Evolutionary conservation across 352 stramenopile genomes (phyloP).

Genomic region (Phytophthora multivora): DNA sequence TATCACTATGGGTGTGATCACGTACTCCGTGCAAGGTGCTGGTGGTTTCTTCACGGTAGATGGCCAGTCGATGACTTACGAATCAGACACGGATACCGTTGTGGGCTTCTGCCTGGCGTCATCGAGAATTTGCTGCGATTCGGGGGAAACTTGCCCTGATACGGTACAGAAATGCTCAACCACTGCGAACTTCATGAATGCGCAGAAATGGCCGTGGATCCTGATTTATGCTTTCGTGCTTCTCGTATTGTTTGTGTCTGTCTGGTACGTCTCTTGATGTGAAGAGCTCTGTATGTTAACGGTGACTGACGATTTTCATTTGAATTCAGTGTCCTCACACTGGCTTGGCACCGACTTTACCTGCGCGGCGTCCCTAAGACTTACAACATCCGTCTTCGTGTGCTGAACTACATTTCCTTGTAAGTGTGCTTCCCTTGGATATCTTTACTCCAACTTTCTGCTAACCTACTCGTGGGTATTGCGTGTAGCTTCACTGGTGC

Average conservation of each 20-base stretch:
- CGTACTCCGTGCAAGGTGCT: slow-evolving; percentile 64
- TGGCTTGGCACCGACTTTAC: slow-evolving; percentile 87
- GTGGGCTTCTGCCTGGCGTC: slow-evolving; percentile 87
- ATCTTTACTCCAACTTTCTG: not conserved
- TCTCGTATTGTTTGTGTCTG: slow-evolving; percentile 82
- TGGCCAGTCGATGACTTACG: slow-evolving; percentile 81
- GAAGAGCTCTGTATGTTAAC: too few species aligned
- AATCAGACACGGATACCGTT: slow-evolving; percentile 61
- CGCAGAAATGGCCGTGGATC: slow-evolving; percentile 89
- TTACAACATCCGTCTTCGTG: slow-evolving; percentile 88
- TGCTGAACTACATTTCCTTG: slow-evolving; percentile 91
- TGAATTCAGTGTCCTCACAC: slow-evolving; percentile 60
- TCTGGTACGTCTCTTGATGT: slow-evolving; percentile 48
- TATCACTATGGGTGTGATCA: slow-evolving; percentile 82
- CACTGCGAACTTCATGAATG: slow-evolving; percentile 72
- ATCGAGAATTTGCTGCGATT: slow-evolving; percentile 79
- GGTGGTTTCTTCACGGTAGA: slow-evolving; percentile 89
- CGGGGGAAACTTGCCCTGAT: slow-evolving; percentile 44
- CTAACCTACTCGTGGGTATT: slow-evolving; percentile 1
- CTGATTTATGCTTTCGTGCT: slow-evolving; percentile 88
- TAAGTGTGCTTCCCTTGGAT: slow-evolving; percentile 33
- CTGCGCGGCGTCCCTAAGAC: slow-evolving; percentile 85
- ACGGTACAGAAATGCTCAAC: slow-evolving; percentile 45
- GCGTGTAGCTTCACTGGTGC: slow-evolving; percentile 73
- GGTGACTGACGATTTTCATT: not conserved